Evolutionary conservation across 331 rosid species (phyloP).

Genomic region (Cucumis variabilis): DNA sequence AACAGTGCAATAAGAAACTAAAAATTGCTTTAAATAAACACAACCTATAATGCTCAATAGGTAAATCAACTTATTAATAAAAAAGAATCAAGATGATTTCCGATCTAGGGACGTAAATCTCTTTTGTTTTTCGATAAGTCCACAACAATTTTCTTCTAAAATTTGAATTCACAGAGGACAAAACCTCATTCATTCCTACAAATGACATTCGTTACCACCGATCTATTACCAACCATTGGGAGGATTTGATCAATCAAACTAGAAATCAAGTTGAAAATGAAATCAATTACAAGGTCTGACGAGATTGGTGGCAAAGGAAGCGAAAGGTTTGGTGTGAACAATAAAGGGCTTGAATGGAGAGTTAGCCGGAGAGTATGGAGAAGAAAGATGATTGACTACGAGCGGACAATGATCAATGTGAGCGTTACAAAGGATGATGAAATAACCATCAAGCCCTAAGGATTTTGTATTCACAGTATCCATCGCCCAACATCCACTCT

Average conservation of each 20-base stretch:
- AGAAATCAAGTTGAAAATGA: too few relatives aligned
- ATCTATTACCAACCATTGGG: not conserved
- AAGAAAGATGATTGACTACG: too few relatives aligned
- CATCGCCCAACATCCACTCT: constrained; percentile 67
- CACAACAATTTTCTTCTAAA: constrained; percentile 63
- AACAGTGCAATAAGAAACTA: not conserved
- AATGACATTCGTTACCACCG: not conserved
- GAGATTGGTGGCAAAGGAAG: constrained; percentile 53
- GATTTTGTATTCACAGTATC: constrained; percentile 67
- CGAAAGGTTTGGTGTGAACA: constrained; percentile 63
- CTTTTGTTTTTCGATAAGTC: constrained; percentile 55
- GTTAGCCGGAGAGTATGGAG: constrained; percentile 6
- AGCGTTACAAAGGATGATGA: constrained; percentile 55
- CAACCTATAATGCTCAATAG: too few relatives aligned
- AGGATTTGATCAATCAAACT: not conserved
- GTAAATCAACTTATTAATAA: not conserved
- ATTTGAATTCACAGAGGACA: constrained; percentile 73
- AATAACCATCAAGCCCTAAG: constrained; percentile 73
- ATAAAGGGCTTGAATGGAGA: constrained; percentile 63
- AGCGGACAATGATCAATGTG: constrained; percentile 78
- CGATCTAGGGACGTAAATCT: constrained; percentile 59
- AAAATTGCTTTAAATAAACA: not conserved
- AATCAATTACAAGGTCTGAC: constrained; percentile 72
- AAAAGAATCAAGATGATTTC: constrained; percentile 38
- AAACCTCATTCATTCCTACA: constrained; percentile 64